Evolutionary conservation across 73 alveolate genomes (phyloP).

Genomic region (Stentor roeselii): DNA sequence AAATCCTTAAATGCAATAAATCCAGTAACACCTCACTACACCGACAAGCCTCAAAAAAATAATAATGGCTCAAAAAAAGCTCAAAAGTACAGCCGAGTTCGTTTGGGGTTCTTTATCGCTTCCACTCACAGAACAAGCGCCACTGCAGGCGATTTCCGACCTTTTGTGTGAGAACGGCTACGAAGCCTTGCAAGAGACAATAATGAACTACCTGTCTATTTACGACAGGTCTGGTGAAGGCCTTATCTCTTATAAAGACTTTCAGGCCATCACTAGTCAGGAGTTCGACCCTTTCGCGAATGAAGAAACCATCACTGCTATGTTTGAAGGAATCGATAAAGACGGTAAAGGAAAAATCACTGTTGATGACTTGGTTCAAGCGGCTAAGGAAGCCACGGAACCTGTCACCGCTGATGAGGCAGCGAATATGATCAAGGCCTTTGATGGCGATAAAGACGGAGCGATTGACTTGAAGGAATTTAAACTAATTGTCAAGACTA

Average conservation of each 20-base stretch:
- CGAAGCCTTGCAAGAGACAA: background rate
- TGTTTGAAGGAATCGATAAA: background rate
- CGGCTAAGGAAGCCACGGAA: background rate
- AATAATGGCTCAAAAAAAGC: conserved; percentile 1
- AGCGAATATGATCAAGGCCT: conserved; percentile 3
- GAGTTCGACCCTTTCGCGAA: conserved; percentile 25
- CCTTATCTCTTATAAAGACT: conserved; percentile 3
- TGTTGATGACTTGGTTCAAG: background rate
- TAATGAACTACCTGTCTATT: background rate
- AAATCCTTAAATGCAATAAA: too few species aligned
- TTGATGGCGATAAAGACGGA: conserved; percentile 17
- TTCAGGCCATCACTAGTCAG: background rate
- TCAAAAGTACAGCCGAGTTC: conserved; percentile 15
- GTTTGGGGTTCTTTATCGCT: background rate
- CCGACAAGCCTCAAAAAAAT: too few species aligned
- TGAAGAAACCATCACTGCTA: background rate
- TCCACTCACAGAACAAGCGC: background rate
- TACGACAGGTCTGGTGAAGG: background rate
- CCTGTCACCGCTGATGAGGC: conserved; percentile 8
- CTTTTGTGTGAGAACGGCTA: background rate
- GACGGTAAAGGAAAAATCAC: background rate
- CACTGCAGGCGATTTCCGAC: background rate
- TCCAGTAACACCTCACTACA: too few species aligned
- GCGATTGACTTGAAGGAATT: conserved; percentile 1
- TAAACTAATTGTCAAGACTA: background rate